These are phyloP conservation scores for Phytophthora podocarpi DNA, from an alignment of 352 stramenopile genomes.

Conservation along the genomic window DNA sequence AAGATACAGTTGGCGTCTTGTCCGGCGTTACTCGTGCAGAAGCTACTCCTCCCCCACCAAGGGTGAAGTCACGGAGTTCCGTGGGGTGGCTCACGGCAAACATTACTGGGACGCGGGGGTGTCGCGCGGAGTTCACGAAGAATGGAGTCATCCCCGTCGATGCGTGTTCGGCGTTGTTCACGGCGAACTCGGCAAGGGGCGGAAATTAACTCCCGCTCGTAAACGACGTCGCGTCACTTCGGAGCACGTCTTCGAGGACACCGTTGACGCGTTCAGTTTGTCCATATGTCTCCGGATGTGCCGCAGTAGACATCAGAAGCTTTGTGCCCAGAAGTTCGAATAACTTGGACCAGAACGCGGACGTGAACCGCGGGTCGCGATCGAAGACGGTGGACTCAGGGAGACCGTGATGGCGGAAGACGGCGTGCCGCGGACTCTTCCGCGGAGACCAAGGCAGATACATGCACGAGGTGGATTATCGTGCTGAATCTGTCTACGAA, in stretches of 20 bases:
- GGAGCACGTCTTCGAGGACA: background rate
- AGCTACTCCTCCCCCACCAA: background rate
- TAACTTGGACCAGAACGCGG: background rate
- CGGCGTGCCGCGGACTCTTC: background rate
- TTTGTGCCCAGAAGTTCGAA: no score
- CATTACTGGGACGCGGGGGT: background rate
- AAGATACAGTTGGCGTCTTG: no score
- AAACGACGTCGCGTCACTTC: background rate
- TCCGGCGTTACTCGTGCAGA: no score
- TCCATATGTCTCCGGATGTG: background rate
- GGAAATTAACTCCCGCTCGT: background rate
- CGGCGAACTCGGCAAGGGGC: background rate
- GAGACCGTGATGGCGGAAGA: background rate
- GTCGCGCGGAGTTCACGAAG: background rate
- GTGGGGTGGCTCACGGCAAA: background rate
- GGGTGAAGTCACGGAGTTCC: background rate
- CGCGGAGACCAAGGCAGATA: background rate
- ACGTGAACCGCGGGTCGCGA: background rate
- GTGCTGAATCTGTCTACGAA: conserved; percentile 1
- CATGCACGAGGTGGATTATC: background rate
- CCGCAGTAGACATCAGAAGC: conserved; percentile 1
- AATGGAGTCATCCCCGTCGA: conserved; percentile 5
- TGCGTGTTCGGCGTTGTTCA: background rate
- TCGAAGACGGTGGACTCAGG: background rate
- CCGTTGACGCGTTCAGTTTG: background rate